Evolutionary conservation across 2,329 filamentous ascomycete genomes (phyloP).

Genomic region (Xylaria sp.): DNA sequence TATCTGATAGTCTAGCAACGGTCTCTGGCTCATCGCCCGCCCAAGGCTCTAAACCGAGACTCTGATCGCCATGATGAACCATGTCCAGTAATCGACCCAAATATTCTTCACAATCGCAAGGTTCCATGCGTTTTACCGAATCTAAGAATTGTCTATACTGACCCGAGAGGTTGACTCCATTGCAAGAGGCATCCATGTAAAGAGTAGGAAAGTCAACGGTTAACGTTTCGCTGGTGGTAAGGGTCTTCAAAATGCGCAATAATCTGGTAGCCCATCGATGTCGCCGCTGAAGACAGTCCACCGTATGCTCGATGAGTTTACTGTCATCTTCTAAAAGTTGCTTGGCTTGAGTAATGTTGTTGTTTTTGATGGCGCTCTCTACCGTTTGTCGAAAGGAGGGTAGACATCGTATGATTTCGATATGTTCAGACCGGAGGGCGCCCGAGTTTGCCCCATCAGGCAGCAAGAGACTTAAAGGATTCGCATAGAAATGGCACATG

Average conservation of each 20-base stretch:
- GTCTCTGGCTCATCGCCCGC: slow-evolving; percentile 43
- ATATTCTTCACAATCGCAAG: slow-evolving; percentile 52
- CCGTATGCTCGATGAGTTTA: slow-evolving; percentile 50
- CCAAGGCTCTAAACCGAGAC: slow-evolving; percentile 44
- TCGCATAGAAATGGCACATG: slow-evolving; percentile 86
- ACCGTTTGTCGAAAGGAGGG: slow-evolving; percentile 69
- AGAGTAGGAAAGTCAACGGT: slow-evolving; percentile 55
- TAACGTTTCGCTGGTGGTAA: slow-evolving; percentile 44
- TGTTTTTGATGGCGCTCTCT: slow-evolving; percentile 53
- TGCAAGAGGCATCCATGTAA: slow-evolving; percentile 66
- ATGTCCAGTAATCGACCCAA: slow-evolving; percentile 50
- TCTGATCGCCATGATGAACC: slow-evolving; percentile 46
- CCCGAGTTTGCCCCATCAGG: slow-evolving; percentile 41
- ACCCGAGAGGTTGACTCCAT: slow-evolving; percentile 56
- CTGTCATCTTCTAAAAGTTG: slow-evolving; percentile 65
- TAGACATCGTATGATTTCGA: slow-evolving; percentile 70
- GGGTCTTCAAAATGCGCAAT: slow-evolving; percentile 55
- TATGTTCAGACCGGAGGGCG: slow-evolving; percentile 62
- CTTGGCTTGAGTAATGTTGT: slow-evolving; percentile 51
- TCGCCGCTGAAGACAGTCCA: slow-evolving; percentile 46
- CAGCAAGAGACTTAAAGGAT: slow-evolving; percentile 71
- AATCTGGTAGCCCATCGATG: slow-evolving; percentile 49
- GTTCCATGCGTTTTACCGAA: slow-evolving; percentile 64
- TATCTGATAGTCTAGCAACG: slow-evolving; percentile 44
- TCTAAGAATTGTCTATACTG: slow-evolving; percentile 61